These are phyloP conservation scores for Candida tallmaniae DNA, from an alignment of 805 yeast species.

Conservation along the genomic window DNA sequence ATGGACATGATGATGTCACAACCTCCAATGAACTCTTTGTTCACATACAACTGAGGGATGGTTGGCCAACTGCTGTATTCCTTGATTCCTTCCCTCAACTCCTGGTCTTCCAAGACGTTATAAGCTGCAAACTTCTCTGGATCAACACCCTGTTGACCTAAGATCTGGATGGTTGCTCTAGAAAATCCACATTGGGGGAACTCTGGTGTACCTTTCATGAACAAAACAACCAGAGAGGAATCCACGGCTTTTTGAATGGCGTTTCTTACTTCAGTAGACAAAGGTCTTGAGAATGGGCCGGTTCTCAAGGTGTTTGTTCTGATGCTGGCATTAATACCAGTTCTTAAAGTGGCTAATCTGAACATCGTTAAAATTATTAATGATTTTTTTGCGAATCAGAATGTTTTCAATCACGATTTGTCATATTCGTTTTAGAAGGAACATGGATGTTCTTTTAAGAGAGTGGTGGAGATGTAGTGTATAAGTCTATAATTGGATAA, in stretches of 20 bases:
- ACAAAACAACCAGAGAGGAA: conserved; percentile 91
- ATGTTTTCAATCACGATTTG: no score
- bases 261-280: conserved; percentile 72
- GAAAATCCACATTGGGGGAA: conserved; percentile 98
- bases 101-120: conserved; percentile 92
- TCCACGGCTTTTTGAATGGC: conserved; percentile 85
- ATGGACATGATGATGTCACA: conserved; percentile 91
- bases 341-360: conserved; percentile 1
- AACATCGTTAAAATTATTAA: no score
- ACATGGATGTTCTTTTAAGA: no score
- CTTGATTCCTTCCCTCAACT: conserved; percentile 90
- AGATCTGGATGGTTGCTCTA: conserved; percentile 85
- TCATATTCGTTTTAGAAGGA: no score
- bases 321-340: neutral
- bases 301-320: neutral
- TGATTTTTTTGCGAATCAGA: no score
- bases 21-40: conserved; percentile 93
- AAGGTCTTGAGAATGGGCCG: conserved; percentile 30
- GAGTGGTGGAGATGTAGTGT: neutral
- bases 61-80: conserved; percentile 98
- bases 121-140: conserved; percentile 95
- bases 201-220: conserved; percentile 99
- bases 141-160: conserved; percentile 96
- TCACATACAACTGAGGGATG: conserved; percentile 90
- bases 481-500: no score